Evolutionary conservation across 768 basidiomycete species (phyloP).

Genomic region (Termitomyces sp.): DNA sequence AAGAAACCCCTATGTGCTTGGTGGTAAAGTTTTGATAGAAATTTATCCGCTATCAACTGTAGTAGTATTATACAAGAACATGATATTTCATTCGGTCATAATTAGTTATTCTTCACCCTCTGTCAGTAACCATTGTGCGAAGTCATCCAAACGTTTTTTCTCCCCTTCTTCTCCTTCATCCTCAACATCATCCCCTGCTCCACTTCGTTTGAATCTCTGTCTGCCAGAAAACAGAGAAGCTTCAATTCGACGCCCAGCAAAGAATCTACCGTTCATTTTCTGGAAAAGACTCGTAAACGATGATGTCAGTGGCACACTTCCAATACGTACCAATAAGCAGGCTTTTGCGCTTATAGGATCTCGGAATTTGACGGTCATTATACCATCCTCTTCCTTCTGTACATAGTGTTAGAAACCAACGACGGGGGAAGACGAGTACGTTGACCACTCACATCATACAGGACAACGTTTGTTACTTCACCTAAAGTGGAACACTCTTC

Average conservation of each 20-base stretch:
- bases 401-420: background rate
- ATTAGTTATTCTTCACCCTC: slow-evolving; percentile 54
- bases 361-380: slow-evolving; percentile 96
- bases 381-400: slow-evolving; percentile 86
- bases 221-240: slow-evolving; percentile 80
- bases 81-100: slow-evolving; percentile 1
- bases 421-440: background rate
- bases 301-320: background rate
- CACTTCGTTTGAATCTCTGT: slow-evolving; percentile 76
- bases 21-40: slow-evolving; percentile 39
- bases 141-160: slow-evolving; percentile 80
- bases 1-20: slow-evolving; percentile 67
- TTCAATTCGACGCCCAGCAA: slow-evolving; percentile 76
- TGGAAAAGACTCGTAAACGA: slow-evolving; percentile 20
- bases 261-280: slow-evolving; percentile 96
- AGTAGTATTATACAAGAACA: slow-evolving; percentile 16
- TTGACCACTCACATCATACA: slow-evolving; percentile 78
- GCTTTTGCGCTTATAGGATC: slow-evolving; percentile 92
- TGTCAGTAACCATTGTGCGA: slow-evolving; percentile 80
- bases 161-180: slow-evolving; percentile 71
- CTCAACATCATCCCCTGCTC: slow-evolving; percentile 54
- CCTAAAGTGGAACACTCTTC: slow-evolving; percentile 89
- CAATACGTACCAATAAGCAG: slow-evolving; percentile 67
- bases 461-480: slow-evolving; percentile 90
- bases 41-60: slow-evolving; percentile 13